Percentiles rank a stretch among this genome's conserved stretches.
phyloP scores from a whole-genome alignment of 805 yeast genomes.

The Candida nonsorbophila region DNA sequence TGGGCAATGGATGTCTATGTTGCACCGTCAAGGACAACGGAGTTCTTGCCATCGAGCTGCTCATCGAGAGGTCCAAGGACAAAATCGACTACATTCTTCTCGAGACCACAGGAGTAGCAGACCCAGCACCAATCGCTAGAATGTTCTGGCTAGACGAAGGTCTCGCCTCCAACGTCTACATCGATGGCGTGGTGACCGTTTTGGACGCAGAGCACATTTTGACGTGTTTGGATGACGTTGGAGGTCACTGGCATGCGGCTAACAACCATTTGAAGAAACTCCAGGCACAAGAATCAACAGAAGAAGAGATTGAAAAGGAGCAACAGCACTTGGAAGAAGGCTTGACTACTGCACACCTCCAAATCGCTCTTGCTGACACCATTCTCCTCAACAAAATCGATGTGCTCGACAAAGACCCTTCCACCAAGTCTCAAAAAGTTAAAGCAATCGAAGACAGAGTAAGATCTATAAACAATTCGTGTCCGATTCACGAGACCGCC shows the following conservation, averaged over 20 bases:
- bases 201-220: slow-evolving; percentile 68
- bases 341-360: slow-evolving; percentile 80
- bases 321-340: slow-evolving; percentile 33
- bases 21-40: slow-evolving; percentile 96
- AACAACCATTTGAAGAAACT: slow-evolving; percentile 23
- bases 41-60: slow-evolving; percentile 86
- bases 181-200: slow-evolving; percentile 89
- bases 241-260: slow-evolving; percentile 62
- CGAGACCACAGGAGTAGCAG: slow-evolving; percentile 96
- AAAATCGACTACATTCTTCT: slow-evolving; percentile 84
- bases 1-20: slow-evolving; percentile 95
- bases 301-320: slow-evolving; percentile 24
- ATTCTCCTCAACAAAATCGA: slow-evolving; percentile 79
- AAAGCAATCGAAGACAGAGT: slow-evolving; percentile 35
- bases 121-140: slow-evolving; percentile 93
- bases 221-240: slow-evolving; percentile 62
- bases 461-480: slow-evolving; percentile 55
- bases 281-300: slow-evolving; percentile 13
- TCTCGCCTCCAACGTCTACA: slow-evolving; percentile 72
- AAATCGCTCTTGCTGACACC: slow-evolving; percentile 85
- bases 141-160: slow-evolving; percentile 99
- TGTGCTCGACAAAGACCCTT: slow-evolving; percentile 17
- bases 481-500: slow-evolving; percentile 61
- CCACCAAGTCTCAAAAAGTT: slow-evolving; percentile 9
- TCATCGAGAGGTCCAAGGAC: slow-evolving; percentile 65